Base-by-base conservation (phyloP, 805 yeast genomes). In the Candida dendrica region DNA sequence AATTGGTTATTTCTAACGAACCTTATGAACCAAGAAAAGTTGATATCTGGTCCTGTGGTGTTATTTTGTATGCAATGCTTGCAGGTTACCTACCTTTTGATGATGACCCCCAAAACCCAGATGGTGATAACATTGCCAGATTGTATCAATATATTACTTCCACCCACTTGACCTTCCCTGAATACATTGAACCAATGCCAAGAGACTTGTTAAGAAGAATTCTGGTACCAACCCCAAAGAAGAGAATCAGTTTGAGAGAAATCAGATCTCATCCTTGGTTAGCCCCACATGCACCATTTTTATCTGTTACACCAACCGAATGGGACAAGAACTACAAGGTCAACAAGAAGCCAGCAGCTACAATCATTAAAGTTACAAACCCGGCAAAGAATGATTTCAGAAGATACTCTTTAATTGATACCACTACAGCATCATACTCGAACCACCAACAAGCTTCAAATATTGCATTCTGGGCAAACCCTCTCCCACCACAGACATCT, bases 11-110 rank as follows among this genome's bases (percentile, higher is more conserved):
- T 26, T 83, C 91, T 11, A 86, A 81, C 48, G 75, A 80, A 41
- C 89, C 95, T 14, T 93, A 93, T 59, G 88, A 85, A 51, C 97
- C 96, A 18, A 76, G 88, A 47, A 89, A 88, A 63, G 97, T 88
- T 27, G 98, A 93, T 64, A 84, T 90, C 35, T 93, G 98, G 98
- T 87, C 96, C 0, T 79, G 95, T 54, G 98, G 98, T 45, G 90
- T 93, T 24, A 93, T 93, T 41, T 66, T 93, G 35, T 93, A 89
- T 58, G 97, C 98, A 10, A 93, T 93, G 96, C 70, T 93, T 38
- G 91, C 98, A 0, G 98, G 98, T 2, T 93, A 93, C 62, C 71
- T 93, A 46, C 98, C 98, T 1, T 93, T 88, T 69, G 98, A 93
- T 58, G 98, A 93, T 63, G 98, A 93, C 61, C 93, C 96, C 17